Evolutionary conservation across 78 protist genomes (phyloP).

Genomic region (Mastigamoeba balamuthi): DNA sequence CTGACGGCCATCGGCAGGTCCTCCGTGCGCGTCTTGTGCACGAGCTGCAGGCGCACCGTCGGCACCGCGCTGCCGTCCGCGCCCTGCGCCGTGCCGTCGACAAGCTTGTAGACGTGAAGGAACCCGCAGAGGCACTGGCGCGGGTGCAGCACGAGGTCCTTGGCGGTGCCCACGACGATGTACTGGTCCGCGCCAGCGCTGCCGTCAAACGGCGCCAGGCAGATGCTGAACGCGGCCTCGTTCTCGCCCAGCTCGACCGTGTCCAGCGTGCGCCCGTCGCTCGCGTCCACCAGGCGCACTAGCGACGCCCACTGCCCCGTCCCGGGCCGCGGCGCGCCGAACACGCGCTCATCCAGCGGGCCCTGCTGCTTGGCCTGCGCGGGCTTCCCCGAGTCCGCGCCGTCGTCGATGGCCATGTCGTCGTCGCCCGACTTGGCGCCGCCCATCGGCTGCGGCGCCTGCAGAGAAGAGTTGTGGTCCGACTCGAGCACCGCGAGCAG

Average conservation of each 20-base stretch:
- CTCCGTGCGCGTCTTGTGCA: constrained; percentile 74
- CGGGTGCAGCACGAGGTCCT: constrained; percentile 47
- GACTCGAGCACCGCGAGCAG: constrained; percentile 55
- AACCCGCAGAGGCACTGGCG: constrained; percentile 17
- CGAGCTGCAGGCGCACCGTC: constrained; percentile 47
- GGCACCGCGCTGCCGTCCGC: neutral
- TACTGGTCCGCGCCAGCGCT: constrained; percentile 28
- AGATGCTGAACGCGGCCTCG: constrained; percentile 67
- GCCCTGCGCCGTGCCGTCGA: constrained; percentile 4
- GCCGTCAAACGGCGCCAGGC: neutral
- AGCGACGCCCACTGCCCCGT: constrained; percentile 75
- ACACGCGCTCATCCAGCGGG: constrained; percentile 10
- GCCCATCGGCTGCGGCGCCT: too few species aligned
- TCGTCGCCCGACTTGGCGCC: constrained; percentile 22
- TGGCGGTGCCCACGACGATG: constrained; percentile 78
- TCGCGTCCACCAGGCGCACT: constrained; percentile 64
- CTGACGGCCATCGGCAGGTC: constrained; percentile 75
- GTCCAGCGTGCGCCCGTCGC: constrained; percentile 22
- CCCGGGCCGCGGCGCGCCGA: constrained; percentile 32
- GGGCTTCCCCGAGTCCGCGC: neutral
- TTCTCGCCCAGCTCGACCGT: constrained; percentile 50
- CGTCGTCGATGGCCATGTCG: constrained; percentile 7
- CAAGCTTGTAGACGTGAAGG: constrained; percentile 50
- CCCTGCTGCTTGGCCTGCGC: constrained; percentile 4
- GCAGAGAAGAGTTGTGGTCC: constrained; percentile 61